Evolutionary conservation across 441 rosid genomes (phyloP).

Genomic region (Pelargonium australe): DNA sequence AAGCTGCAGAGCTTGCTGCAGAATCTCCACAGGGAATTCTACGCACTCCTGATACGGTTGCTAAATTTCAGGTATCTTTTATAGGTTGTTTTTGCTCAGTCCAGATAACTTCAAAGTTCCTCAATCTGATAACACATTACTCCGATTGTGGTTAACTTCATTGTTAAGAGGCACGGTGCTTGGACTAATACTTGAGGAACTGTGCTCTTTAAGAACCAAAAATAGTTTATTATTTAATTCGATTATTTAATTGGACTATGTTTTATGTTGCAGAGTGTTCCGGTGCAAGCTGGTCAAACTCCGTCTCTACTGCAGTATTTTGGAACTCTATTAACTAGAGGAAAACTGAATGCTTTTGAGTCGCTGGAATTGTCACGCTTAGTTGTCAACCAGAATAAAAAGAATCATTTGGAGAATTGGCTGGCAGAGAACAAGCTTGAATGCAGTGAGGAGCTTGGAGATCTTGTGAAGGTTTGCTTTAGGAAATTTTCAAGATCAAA

Average conservation of each 20-base stretch:
- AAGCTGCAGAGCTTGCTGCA: conserved; percentile 99
- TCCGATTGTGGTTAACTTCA: too few relatives aligned
- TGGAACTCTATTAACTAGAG: conserved; percentile 93
- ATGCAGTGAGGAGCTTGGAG: conserved; percentile 99
- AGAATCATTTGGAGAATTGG: conserved; percentile 97
- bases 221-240: too few relatives aligned
- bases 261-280: conserved; percentile 74
- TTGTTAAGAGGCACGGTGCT: too few relatives aligned
- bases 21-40: conserved; percentile 98
- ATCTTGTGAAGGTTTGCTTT: conserved; percentile 87
- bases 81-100: too few relatives aligned
- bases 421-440: conserved; percentile 98
- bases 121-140: too few relatives aligned
- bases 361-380: conserved; percentile 97
- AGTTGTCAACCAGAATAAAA: conserved; percentile 98
- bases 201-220: too few relatives aligned
- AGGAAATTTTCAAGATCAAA: too few relatives aligned
- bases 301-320: conserved; percentile 97
- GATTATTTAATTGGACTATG: too few relatives aligned
- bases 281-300: conserved; percentile 98
- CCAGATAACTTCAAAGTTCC: too few relatives aligned
- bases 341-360: conserved; percentile 94
- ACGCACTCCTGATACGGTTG: conserved; percentile 96
- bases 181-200: too few relatives aligned
- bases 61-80: conserved; percentile 79